A percentile compares a stretch with the other conserved stretches of the same genome.
phyloP scores from a whole-genome alignment of 129 eudicot species.

The Helianthus annuus region DNA sequence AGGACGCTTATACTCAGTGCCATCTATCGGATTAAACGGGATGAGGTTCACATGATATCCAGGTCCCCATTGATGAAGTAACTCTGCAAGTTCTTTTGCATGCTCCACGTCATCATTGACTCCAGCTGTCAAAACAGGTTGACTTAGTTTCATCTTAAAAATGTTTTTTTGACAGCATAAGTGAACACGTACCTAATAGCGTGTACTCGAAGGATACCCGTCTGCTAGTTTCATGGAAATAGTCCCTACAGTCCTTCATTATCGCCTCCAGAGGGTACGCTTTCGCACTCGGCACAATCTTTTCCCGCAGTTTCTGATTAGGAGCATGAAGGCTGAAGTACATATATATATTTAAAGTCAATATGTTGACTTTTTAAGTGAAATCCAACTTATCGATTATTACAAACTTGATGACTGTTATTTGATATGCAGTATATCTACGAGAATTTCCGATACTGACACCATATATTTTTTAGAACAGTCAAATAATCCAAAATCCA shows the following conservation, averaged over 20 bases:
- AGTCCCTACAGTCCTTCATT: conserved; percentile 95
- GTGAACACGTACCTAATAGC: conserved; percentile 64
- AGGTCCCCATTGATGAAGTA: conserved; percentile 94
- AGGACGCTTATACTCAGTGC: conserved; percentile 89
- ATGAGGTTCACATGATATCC: conserved; percentile 95
- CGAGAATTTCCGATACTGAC: neutral
- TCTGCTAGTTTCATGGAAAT: conserved; percentile 82
- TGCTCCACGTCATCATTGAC: conserved; percentile 89
- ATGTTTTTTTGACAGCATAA: neutral
- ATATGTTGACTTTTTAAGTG: neutral
- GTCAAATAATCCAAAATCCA: too few species aligned
- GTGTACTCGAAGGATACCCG: conserved; percentile 99
- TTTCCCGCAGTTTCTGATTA: conserved; percentile 88
- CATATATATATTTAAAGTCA: conserved; percentile 5
- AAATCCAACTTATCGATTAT: neutral
- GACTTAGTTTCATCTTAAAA: conserved; percentile 6
- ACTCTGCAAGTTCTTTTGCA: conserved; percentile 84
- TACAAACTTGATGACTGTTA: neutral
- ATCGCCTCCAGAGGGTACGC: conserved; percentile 91
- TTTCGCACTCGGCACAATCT: conserved; percentile 96
- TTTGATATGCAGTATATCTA: neutral
- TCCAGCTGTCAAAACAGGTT: conserved; percentile 64
- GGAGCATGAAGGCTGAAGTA: conserved; percentile 94
- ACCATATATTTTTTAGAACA: neutral
- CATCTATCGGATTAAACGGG: conserved; percentile 89